Percentiles rank a stretch among this genome's conserved stretches.
Conservation (phyloP, 805 yeast species). For the Kazachstania kunashirensis region DNA sequence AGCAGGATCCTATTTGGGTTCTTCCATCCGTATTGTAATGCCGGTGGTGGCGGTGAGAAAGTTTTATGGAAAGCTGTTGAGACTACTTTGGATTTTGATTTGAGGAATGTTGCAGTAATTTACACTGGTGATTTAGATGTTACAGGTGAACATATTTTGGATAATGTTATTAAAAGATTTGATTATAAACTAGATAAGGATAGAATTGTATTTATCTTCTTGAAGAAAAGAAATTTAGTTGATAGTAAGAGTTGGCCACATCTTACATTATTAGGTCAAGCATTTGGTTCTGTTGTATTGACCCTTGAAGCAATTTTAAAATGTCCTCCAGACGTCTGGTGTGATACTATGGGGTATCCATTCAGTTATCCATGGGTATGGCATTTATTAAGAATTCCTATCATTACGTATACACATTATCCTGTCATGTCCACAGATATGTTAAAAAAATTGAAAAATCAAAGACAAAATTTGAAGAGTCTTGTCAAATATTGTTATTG, state of each 20-base stretch:
- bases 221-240: conserved; percentile 48
- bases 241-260: conserved; percentile 67
- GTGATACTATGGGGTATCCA: conserved; percentile 93
- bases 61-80: conserved; percentile 92
- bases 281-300: conserved; percentile 63
- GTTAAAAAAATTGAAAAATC: conserved; percentile 49
- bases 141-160: conserved; percentile 39
- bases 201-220: conserved; percentile 53
- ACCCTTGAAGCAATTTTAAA: conserved; percentile 60
- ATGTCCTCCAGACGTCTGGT: conserved; percentile 78
- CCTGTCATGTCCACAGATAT: conserved; percentile 86
- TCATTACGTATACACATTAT: conserved; percentile 85
- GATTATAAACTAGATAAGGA: conserved; percentile 40
- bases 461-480: conserved; percentile 15
- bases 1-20: conserved; percentile 54
- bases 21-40: conserved; percentile 91
- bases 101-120: conserved; percentile 48
- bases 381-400: conserved; percentile 53
- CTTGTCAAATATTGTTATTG: conserved; percentile 55
- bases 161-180: conserved; percentile 47
- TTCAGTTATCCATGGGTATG: conserved; percentile 64
- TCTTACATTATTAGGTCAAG: conserved; percentile 80
- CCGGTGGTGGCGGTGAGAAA: conserved; percentile 97
- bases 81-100: conserved; percentile 46
- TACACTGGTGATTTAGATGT: conserved; percentile 61